Conservation (phyloP, 257 asterid genomes). For the Solanum gandarillasii region DNA sequence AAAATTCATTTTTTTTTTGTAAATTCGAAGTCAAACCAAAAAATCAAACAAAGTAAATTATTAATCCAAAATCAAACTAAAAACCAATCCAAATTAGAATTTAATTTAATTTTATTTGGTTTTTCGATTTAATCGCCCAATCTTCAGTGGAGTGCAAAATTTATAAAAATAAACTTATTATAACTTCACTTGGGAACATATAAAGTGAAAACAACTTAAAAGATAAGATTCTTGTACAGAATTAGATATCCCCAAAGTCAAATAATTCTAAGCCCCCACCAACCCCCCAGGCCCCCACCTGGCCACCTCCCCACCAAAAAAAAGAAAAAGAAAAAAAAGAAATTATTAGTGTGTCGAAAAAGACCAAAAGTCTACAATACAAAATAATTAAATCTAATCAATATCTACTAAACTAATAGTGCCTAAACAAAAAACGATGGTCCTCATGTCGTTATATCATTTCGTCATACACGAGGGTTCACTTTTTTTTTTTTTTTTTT, state of each 20-base stretch:
- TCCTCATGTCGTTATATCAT: neutral
- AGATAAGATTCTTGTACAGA: neutral
- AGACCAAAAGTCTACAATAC: neutral
- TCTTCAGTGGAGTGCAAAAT: neutral
- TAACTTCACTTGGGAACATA: neutral
- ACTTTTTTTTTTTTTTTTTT: too few relatives aligned
- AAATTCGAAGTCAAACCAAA: too few relatives aligned
- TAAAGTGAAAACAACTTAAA: neutral
- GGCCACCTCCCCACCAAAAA: too few relatives aligned
- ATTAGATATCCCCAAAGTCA: neutral
- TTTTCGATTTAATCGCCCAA: too few relatives aligned
- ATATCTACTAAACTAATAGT: neutral
- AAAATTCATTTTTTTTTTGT: too few relatives aligned
- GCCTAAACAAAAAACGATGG: neutral
- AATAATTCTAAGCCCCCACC: neutral
- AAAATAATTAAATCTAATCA: neutral
- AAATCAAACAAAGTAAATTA: too few relatives aligned
- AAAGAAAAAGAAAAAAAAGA: neutral
- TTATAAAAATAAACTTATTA: neutral
- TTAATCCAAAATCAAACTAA: neutral
- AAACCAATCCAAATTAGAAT: too few relatives aligned
- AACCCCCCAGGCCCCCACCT: neutral
- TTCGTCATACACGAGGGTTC: conserved; percentile 2
- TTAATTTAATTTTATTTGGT: too few relatives aligned
- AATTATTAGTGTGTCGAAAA: neutral